These are phyloP conservation scores for Turnera subulata DNA, from an alignment of 345 rosid genomes.

Conservation along the genomic window DNA sequence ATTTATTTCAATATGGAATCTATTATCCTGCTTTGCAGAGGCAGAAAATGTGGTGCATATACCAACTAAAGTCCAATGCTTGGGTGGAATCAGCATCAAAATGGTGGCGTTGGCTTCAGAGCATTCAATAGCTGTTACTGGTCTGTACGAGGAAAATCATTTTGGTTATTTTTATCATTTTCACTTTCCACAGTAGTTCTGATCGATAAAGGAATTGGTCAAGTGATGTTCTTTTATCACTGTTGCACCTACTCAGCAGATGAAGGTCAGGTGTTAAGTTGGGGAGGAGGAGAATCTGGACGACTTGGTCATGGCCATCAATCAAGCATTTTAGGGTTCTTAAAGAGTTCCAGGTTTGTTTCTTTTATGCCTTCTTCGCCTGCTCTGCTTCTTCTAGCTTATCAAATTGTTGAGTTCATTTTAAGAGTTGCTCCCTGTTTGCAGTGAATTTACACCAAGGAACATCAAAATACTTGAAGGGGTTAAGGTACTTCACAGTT, in stretches of 20 bases:
- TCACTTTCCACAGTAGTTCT: background rate
- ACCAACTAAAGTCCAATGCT: constrained; percentile 71
- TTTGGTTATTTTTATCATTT: background rate
- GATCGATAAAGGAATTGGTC: background rate
- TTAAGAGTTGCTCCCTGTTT: constrained; percentile 20
- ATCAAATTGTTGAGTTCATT: background rate
- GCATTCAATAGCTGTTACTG: constrained; percentile 89
- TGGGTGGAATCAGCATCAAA: constrained; percentile 61
- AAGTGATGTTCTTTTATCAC: background rate
- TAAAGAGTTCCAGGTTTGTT: constrained; percentile 60
- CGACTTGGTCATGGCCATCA: constrained; percentile 89
- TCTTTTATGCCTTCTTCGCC: background rate
- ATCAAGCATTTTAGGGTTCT: constrained; percentile 60
- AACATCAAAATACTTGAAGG: constrained; percentile 84
- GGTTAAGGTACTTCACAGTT: constrained; percentile 48
- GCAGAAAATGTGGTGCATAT: constrained; percentile 44
- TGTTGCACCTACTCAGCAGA: constrained; percentile 35
- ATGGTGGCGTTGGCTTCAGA: constrained; percentile 80
- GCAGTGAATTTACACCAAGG: constrained; percentile 95
- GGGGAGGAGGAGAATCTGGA: constrained; percentile 88
- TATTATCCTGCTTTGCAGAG: constrained; percentile 41
- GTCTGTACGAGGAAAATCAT: constrained; percentile 33
- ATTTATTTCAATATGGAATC: constrained; percentile 5
- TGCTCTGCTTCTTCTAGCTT: background rate
- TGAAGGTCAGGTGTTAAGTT: constrained; percentile 75